Evolutionary conservation across 139 green algal genomes (phyloP).

Genomic region (Ulvella scutata): DNA sequence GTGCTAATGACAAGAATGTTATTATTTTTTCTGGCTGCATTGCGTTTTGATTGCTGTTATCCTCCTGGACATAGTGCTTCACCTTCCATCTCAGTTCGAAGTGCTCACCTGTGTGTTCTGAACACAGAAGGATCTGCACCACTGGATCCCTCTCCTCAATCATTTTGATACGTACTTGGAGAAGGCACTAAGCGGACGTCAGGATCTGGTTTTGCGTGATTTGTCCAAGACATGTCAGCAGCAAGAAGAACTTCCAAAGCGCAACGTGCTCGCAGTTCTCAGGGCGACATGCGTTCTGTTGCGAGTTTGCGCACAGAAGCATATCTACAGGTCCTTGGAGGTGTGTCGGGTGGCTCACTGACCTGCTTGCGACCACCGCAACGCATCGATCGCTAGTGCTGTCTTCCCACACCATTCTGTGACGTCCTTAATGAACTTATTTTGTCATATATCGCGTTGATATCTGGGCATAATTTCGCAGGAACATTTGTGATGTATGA

Average conservation of each 20-base stretch:
- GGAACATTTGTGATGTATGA: too few relatives aligned
- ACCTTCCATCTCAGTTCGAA: background rate
- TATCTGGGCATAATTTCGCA: too few relatives aligned
- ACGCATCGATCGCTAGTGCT: too few relatives aligned
- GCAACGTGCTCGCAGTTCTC: background rate
- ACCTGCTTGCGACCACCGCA: too few relatives aligned
- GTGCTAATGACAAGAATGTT: too few relatives aligned
- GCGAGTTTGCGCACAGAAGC: background rate
- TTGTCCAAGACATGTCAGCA: background rate
- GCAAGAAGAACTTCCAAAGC: background rate
- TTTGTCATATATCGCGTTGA: too few relatives aligned
- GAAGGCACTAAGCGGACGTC: background rate
- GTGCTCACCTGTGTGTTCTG: background rate
- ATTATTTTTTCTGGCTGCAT: too few relatives aligned
- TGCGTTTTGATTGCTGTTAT: too few relatives aligned
- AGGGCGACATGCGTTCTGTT: background rate
- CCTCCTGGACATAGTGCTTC: background rate
- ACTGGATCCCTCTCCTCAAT: background rate
- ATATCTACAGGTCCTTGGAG: slow-evolving; percentile 1
- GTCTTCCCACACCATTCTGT: too few relatives aligned
- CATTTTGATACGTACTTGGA: background rate
- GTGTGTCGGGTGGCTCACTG: too few relatives aligned
- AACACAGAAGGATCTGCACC: background rate
- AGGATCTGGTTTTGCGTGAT: background rate
- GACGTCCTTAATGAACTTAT: too few relatives aligned